Conservation (phyloP, 441 rosid species). For the Hura crepitans region DNA sequence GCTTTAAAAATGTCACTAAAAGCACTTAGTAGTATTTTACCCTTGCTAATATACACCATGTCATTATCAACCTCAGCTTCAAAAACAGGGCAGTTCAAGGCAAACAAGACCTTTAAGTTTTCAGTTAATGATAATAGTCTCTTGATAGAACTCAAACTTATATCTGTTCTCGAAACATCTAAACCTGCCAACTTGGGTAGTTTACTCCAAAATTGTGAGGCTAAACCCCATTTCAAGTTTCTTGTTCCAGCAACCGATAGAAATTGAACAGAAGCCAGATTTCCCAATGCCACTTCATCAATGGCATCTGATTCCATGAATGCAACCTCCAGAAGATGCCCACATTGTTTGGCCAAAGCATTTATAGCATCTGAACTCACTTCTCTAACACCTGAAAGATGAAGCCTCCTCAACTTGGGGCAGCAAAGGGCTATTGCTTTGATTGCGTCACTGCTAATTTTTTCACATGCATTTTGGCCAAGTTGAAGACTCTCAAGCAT, state of each 20-base stretch:
- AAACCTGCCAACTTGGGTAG: constrained; percentile 41
- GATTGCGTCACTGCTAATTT: constrained; percentile 45
- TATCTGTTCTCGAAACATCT: constrained; percentile 51
- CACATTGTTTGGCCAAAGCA: constrained; percentile 40
- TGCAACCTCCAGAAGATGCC: constrained; percentile 37
- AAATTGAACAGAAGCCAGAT: constrained; percentile 36
- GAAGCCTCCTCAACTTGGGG: constrained; percentile 39
- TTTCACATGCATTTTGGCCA: constrained; percentile 43
- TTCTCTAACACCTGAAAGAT: constrained; percentile 45
- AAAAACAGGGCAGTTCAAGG: constrained; percentile 40
- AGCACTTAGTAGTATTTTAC: constrained; percentile 57
- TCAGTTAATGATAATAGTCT: constrained; percentile 31
- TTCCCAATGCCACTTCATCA: constrained; percentile 45
- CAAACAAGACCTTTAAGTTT: constrained; percentile 38
- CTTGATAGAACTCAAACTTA: constrained; percentile 30
- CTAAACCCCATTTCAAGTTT: constrained; percentile 44
- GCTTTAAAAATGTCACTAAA: constrained; percentile 59
- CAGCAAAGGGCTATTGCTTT: constrained; percentile 47
- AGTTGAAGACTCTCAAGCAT: constrained; percentile 45
- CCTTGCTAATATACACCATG: constrained; percentile 33
- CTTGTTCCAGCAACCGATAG: constrained; percentile 46
- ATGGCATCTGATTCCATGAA: constrained; percentile 37
- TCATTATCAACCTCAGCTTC: constrained; percentile 33
- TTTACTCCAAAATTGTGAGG: constrained; percentile 36
- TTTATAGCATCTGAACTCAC: constrained; percentile 44